Evolutionary conservation across 371 early-diverging fungal species (phyloP).

Genomic region (Lichtheimia corymbifera): DNA sequence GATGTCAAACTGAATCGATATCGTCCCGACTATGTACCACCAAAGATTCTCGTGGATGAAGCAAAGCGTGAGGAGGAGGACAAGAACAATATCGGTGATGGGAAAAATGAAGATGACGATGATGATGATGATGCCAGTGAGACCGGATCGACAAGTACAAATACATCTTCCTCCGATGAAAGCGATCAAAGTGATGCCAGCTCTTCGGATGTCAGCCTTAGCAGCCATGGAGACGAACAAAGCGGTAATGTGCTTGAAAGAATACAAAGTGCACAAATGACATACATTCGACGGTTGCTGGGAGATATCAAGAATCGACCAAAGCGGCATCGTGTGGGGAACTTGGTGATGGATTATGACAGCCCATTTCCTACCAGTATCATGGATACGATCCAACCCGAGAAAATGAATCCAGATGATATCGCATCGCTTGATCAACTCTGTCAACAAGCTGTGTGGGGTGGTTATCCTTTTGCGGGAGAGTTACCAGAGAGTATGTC

Average conservation of each 20-base stretch:
- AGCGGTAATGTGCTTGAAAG: conserved; percentile 9
- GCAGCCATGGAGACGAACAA: conserved; percentile 8
- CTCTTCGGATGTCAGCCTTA: conserved; percentile 7
- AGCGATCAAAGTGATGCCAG: neutral
- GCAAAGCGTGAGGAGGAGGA: neutral
- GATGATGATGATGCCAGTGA: conserved; percentile 15
- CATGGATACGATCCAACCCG: conserved; percentile 11
- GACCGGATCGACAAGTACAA: conserved; percentile 12
- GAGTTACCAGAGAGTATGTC: conserved; percentile 13
- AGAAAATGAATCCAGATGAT: conserved; percentile 15
- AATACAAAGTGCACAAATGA: conserved; percentile 35
- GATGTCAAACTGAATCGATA: conserved; percentile 17
- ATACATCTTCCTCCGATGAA: neutral
- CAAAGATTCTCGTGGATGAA: conserved; percentile 7
- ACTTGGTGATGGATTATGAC: conserved; percentile 14
- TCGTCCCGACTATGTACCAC: conserved; percentile 43
- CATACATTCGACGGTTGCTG: conserved; percentile 28
- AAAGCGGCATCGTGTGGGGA: conserved; percentile 9
- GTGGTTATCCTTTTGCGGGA: conserved; percentile 58
- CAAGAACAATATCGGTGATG: neutral
- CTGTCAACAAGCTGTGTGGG: conserved; percentile 52
- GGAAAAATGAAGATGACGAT: conserved; percentile 4
- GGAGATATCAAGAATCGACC: conserved; percentile 13
- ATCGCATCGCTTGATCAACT: conserved; percentile 31
- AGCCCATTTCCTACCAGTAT: conserved; percentile 13